phyloP scores from a whole-genome alignment of 2,329 filamentous ascomycete genomes.

The Aspergillus sp. region DNA sequence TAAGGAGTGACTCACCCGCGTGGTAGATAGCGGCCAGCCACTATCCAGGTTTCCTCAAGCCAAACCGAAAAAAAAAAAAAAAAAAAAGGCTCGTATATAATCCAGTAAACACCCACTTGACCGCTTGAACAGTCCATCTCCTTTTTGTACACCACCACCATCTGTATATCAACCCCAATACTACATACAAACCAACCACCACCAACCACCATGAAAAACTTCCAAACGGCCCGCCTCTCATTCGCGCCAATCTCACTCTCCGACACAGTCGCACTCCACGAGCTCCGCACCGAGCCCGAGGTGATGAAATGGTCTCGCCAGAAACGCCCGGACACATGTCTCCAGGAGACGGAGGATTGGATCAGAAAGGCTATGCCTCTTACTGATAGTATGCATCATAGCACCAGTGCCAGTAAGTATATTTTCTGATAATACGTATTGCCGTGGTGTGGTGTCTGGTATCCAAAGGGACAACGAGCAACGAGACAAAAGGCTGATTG shows the following conservation, averaged over 20 bases:
- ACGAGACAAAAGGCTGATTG: too few relatives aligned
- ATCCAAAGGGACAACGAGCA: too few relatives aligned
- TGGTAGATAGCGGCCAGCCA: too few relatives aligned
- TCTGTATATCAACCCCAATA: too few relatives aligned
- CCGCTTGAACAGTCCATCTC: neutral
- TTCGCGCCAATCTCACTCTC: constrained; percentile 1
- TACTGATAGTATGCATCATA: neutral
- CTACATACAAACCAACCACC: too few relatives aligned
- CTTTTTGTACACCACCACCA: too few relatives aligned
- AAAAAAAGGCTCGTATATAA: neutral
- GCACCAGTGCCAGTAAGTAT: too few relatives aligned
- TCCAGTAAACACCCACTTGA: neutral
- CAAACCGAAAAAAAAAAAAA: neutral
- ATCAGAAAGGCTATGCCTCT: neutral
- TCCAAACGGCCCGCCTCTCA: constrained; percentile 12
- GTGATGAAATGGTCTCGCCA: constrained; percentile 16
- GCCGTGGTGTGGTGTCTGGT: too few relatives aligned
- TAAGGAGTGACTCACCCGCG: too few relatives aligned
- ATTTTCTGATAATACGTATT: too few relatives aligned
- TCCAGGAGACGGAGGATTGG: constrained; percentile 8
- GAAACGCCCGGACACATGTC: neutral
- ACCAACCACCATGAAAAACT: neutral
- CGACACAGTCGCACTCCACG: constrained; percentile 10
- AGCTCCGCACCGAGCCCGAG: constrained; percentile 4
- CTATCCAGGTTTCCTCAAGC: too few relatives aligned